Evolutionary conservation across 768 basidiomycete genomes (phyloP).

Genomic region (Termitomyces heimii): DNA sequence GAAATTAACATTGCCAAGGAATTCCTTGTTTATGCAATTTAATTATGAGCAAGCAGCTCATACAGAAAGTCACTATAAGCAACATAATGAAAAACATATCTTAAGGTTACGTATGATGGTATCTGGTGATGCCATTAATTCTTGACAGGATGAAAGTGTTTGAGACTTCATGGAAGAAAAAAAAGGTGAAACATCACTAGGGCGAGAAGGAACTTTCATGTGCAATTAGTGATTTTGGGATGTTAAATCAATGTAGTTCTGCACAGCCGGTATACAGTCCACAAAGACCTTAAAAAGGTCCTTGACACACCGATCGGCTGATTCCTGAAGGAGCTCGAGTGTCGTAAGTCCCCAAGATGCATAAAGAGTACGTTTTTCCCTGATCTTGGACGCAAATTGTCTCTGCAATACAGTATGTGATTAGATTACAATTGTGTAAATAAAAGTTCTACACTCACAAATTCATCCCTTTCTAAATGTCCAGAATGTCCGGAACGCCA

Average conservation of each 20-base stretch:
- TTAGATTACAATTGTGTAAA: neutral
- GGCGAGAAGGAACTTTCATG: neutral
- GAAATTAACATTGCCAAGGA: too few species aligned
- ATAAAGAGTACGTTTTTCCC: slow-evolving; percentile 1
- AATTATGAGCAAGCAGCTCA: too few species aligned
- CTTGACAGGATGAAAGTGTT: neutral
- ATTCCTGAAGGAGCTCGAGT: slow-evolving; percentile 3
- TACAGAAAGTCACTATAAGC: too few species aligned
- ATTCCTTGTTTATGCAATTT: too few species aligned
- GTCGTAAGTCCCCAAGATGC: slow-evolving; percentile 10
- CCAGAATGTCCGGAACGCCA: neutral
- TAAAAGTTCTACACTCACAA: slow-evolving; percentile 5
- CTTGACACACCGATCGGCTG: neutral
- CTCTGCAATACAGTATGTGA: neutral
- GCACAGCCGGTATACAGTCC: slow-evolving; percentile 11
- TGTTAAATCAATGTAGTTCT: slow-evolving; percentile 1
- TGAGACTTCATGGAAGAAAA: neutral
- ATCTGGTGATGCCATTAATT: too few species aligned
- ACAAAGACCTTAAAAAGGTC: slow-evolving; percentile 5
- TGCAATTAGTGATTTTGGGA: neutral
- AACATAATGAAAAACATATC: too few species aligned
- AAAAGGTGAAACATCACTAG: too few species aligned
- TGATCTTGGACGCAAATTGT: slow-evolving; percentile 6
- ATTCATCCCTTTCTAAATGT: neutral
- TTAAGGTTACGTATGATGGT: too few species aligned